Percentiles rank a stretch among this genome's conserved stretches.
Evolutionary conservation across 805 yeast genomes (phyloP).

Genomic region (Pichia cabralensis): DNA sequence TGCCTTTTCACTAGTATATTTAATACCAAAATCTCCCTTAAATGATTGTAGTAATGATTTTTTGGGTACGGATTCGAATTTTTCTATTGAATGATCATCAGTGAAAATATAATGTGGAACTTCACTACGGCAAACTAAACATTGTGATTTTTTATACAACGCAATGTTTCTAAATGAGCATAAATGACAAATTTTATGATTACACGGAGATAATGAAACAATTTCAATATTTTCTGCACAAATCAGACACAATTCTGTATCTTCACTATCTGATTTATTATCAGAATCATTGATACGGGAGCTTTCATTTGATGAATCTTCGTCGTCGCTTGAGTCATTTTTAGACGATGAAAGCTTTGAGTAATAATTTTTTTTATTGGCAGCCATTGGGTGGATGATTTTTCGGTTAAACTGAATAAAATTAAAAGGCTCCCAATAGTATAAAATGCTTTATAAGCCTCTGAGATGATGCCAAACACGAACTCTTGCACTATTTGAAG

Average conservation of each 20-base stretch:
- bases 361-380: too few species aligned
- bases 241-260: constrained; percentile 47
- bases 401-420: too few species aligned
- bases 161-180: constrained; percentile 83
- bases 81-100: constrained; percentile 33
- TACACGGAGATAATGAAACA: constrained; percentile 72
- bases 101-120: constrained; percentile 49
- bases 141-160: constrained; percentile 58
- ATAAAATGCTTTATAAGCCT: too few species aligned
- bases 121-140: constrained; percentile 79
- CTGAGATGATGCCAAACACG: too few species aligned
- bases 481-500: too few species aligned
- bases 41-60: constrained; percentile 3
- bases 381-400: too few species aligned
- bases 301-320: background rate
- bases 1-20: constrained; percentile 48
- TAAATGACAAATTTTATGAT: constrained; percentile 71
- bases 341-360: background rate
- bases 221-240: constrained; percentile 68
- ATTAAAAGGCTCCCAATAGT: too few species aligned
- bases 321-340: background rate
- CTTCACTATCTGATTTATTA: too few species aligned
- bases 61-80: constrained; percentile 17
- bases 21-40: constrained; percentile 41
- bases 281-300: constrained; percentile 1